Base-by-base conservation (phyloP, 148 eudicot genomes). In the Silene uniflora region DNA sequence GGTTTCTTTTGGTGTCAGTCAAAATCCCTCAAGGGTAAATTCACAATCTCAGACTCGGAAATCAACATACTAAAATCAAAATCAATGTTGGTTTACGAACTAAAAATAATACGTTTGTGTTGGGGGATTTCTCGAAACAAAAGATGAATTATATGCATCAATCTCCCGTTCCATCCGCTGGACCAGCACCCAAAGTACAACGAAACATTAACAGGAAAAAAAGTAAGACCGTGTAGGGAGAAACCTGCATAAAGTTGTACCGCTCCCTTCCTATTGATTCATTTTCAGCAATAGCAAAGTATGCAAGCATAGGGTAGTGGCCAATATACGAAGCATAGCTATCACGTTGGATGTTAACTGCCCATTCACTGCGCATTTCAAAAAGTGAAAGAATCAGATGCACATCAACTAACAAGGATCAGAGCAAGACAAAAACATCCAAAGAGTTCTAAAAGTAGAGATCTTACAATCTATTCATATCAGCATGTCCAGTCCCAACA, bases 401-500 rank as follows among this genome's bases (percentile, higher is more conserved):
- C 69, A 62, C 47, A 54, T 5, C 11, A 71, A 47, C 54, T 13
- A 47, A 47, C 29, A 23, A 3, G 64, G 3, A 55, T 11, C 62
- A 12, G 12, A 22, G 0, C 7, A 62, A 65, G 69, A 29, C 3
- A 22, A 35, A 67, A 16, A 32, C 10, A 67, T 21, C 24, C 3
- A 52, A 42, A 69, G 42, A 63, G 44, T 67, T 75, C 7, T 22
- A 25, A 18, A 9, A 49, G 56, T 74, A 58, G 35, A 32, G 18
- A 29, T 72, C 88, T 81, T 83, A 93, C 98, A 91, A 93, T 93
- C 97, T 85, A 75, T 83, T 91, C 90, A 91, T 74, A 72, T 93
- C 98, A 0, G 98, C 97, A 81, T 93, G 98, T 6, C 97, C 98
- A 4, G 98, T 93, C 59, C 98, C 98, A 22, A 93, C 98, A 83